phyloP scores from a whole-genome alignment of 495 filamentous ascomycete species.

The Aspergillus biplanus region DNA sequence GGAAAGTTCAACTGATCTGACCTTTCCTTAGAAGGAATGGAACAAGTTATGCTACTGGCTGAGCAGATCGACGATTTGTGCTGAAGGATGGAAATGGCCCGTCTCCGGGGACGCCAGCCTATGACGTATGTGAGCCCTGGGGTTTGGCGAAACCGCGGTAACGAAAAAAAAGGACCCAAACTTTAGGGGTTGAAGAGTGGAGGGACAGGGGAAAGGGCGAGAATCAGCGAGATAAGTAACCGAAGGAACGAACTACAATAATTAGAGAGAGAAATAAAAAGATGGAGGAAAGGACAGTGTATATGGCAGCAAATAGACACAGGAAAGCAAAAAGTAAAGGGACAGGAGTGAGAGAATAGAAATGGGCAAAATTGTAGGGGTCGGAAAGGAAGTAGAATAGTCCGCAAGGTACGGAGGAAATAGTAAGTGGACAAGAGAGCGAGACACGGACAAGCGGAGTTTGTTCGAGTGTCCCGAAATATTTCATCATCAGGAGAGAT shows the following conservation, averaged over 20 bases:
- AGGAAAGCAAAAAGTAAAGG: background rate
- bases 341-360: constrained; percentile 3
- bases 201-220: constrained; percentile 8
- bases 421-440: background rate
- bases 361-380: constrained; percentile 18
- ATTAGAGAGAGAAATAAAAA: background rate
- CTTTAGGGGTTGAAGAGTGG: constrained; percentile 5
- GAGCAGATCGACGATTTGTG: constrained; percentile 38
- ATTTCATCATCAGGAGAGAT: background rate
- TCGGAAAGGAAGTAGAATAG: constrained; percentile 34
- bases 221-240: background rate
- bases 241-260: background rate
- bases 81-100: constrained; percentile 31
- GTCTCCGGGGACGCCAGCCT: constrained; percentile 35
- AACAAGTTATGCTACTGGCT: constrained; percentile 23
- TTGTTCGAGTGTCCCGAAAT: background rate
- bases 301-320: background rate
- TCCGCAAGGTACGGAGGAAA: constrained; percentile 21
- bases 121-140: constrained; percentile 45
- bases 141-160: constrained; percentile 27
- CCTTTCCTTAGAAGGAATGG: constrained; percentile 27
- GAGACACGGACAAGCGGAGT: background rate
- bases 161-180: constrained; percentile 8
- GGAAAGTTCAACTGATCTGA: constrained; percentile 33
- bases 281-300: background rate